These are phyloP conservation scores for Trametes meyenii DNA, from an alignment of 768 basidiomycete species.

Conservation along the genomic window DNA sequence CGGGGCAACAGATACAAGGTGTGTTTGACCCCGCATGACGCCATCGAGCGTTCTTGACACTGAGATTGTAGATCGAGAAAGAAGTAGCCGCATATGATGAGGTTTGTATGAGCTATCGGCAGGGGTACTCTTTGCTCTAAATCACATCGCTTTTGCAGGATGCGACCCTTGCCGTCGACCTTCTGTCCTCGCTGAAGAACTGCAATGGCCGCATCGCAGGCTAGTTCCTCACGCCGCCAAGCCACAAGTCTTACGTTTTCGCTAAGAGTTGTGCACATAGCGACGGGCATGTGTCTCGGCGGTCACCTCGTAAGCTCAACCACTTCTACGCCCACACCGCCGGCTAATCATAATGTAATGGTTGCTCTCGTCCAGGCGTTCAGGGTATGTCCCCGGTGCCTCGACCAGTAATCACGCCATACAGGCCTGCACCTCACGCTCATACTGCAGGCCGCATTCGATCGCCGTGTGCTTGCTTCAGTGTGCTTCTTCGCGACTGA, in stretches of 20 bases:
- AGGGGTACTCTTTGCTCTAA: background rate
- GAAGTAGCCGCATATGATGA: conserved; percentile 86
- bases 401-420: background rate
- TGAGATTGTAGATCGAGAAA: conserved; percentile 77
- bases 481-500: conserved; percentile 98
- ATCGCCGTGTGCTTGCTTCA: conserved; percentile 76
- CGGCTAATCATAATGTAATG: background rate
- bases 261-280: conserved; percentile 38
- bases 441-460: conserved; percentile 75
- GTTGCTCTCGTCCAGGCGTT: conserved; percentile 53
- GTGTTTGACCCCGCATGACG: background rate
- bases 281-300: conserved; percentile 90
- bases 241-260: conserved; percentile 30
- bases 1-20: conserved; percentile 94
- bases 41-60: background rate
- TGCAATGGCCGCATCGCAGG: conserved; percentile 93
- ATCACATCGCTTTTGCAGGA: conserved; percentile 52
- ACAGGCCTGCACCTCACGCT: background rate
- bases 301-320: conserved; percentile 71
- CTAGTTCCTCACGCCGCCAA: conserved; percentile 33
- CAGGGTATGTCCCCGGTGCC: conserved; percentile 38
- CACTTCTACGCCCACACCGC: conserved; percentile 29
- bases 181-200: conserved; percentile 70
- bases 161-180: conserved; percentile 73
- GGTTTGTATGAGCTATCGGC: conserved; percentile 40